Conservation (phyloP, 129 eudicot species). For the Ambrosia artemisiifolia region DNA sequence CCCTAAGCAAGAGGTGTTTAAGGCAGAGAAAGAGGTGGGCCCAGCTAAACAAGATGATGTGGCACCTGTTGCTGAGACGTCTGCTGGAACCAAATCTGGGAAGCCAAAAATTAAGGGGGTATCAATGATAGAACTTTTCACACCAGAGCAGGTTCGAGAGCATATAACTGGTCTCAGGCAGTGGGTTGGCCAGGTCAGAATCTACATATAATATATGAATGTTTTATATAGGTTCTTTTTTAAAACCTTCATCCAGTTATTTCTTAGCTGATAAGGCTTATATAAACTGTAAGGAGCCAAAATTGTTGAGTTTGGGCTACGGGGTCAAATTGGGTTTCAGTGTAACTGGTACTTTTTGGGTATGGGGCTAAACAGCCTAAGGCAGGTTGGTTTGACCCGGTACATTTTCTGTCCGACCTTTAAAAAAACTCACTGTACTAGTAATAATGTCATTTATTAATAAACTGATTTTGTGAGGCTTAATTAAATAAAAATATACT, state of each 20-base stretch:
- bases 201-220: neutral
- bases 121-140: slow-evolving; percentile 83
- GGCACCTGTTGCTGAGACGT: slow-evolving; percentile 43
- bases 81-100: slow-evolving; percentile 71
- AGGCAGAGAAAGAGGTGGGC: slow-evolving; percentile 51
- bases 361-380: neutral
- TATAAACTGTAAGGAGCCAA: neutral
- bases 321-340: neutral
- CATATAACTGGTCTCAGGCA: slow-evolving; percentile 90
- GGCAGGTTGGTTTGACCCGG: neutral
- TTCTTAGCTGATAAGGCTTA: slow-evolving; percentile 2
- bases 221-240: slow-evolving; percentile 8
- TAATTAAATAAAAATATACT: neutral
- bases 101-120: slow-evolving; percentile 92
- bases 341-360: neutral
- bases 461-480: neutral
- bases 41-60: slow-evolving; percentile 45
- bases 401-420: neutral
- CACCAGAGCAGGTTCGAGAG: slow-evolving; percentile 89
- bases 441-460: neutral
- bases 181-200: slow-evolving; percentile 98
- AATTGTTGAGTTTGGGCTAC: neutral
- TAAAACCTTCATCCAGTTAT: slow-evolving; percentile 2
- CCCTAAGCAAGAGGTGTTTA: slow-evolving; percentile 37
- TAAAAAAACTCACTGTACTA: neutral